These are phyloP conservation scores for Rhynchospora pubera DNA, from an alignment of 176 grass and related monocot genomes.

Conservation along the genomic window DNA sequence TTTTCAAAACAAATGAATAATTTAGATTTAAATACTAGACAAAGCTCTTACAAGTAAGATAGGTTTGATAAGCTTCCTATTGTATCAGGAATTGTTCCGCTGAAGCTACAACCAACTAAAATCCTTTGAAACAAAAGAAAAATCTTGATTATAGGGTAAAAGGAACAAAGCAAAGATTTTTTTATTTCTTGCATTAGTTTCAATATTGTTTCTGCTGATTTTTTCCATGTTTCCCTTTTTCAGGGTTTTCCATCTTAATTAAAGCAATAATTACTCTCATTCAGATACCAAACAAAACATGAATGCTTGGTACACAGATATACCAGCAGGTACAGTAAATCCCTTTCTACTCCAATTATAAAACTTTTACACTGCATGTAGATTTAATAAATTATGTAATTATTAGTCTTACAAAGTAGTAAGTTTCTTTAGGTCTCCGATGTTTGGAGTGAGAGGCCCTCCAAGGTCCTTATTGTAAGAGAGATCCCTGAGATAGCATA, in stretches of 20 bases:
- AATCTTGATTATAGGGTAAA: neutral
- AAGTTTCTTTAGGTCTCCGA: conserved; percentile 75
- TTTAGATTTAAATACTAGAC: neutral
- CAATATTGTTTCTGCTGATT: neutral
- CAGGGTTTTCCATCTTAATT: neutral
- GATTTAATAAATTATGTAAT: neutral
- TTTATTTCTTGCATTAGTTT: neutral
- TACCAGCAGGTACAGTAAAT: neutral
- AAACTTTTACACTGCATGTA: neutral
- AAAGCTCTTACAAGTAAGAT: conserved; percentile 52
- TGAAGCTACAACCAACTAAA: conserved; percentile 71
- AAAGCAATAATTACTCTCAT: neutral
- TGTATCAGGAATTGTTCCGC: conserved; percentile 57
- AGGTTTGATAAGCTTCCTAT: conserved; percentile 55
- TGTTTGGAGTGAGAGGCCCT: conserved; percentile 43
- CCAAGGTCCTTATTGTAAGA: conserved; percentile 62
- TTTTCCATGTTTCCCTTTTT: neutral
- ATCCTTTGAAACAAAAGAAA: conserved; percentile 43
- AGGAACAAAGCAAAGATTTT: neutral
- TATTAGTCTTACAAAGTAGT: conserved; percentile 52
- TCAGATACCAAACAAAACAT: neutral
- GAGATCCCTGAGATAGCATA: conserved; percentile 49
- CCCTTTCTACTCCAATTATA: neutral
- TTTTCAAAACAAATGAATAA: neutral
- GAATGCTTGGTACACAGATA: neutral